Evolutionary conservation across 2,329 filamentous ascomycete species (phyloP), one percentile per base, ranked within the genome.

Genomic region (Xylaria polymorpha): DNA sequence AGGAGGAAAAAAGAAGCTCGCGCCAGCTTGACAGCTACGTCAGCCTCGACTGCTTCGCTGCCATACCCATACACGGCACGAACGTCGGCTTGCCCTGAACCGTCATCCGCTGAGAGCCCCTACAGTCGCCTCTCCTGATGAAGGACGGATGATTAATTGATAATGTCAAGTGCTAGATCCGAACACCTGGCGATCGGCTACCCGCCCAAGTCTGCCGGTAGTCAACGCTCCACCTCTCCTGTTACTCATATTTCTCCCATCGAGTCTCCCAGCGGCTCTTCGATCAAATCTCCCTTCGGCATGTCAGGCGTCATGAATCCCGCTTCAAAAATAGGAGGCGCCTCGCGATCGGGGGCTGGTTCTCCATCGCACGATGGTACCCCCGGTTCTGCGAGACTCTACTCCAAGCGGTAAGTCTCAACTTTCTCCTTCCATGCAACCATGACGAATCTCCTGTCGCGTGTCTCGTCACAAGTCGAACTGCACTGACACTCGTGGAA

Each of bases 291-390:
- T 73, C 89, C 93, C 25, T 92, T 95, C 78, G 90, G 90, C 68
- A 83, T 92, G 71, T 85, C 91, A 57, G 88, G 88, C 75, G 85
- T 88, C 68, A 82, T 93, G 75, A 90, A 84, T 70, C 82, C 85
- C 69, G 81, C 84, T 68, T 82, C 83, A 76, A 90, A 89, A 79
- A 89, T 91, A 86, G 81, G 86, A 71, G 83, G 83, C 73, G 85
- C 82, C 76, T 81, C 88, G 77, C 88, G 95, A 84, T 92, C 95
- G 78, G 94, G 94, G 85, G 90, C 94, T 85, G 94, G 94, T 80
- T 99, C 96, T 87, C 96, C 96, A 77, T 98, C 94, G 82, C 94
- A 97, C 84, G 96, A 98, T 74, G 89, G 53, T 22, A 56, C 94
- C 79, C 82, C 84, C 53, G 90, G 91, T 67, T 90, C 88, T 73